Evolutionary conservation across 371 early-diverging fungal species (phyloP), one percentile per base, ranked within the genome.

Genomic region (Mortierella sp.): DNA sequence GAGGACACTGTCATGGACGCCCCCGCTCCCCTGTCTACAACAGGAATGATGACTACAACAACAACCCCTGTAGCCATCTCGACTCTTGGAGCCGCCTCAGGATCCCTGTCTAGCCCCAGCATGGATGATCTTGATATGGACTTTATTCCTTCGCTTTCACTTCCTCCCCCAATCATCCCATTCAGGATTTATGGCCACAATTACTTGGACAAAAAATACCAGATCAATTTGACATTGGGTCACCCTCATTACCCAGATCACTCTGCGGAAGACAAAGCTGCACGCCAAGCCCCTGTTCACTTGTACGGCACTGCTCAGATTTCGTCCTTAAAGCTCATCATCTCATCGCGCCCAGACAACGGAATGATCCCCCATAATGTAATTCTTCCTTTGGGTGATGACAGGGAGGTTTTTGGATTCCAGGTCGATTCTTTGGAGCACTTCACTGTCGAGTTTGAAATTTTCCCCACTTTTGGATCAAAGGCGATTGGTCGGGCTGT

Each of bases 151-250:
- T 79, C 79, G n/a, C 74, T 79, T 10, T 64, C 79, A 5, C 58
- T 77, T 0, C 99, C 99, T 3, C 99, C 99, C 19, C 99, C 99
- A 9, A 95, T 98, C 60, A 94, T 98, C 42, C 98, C 99, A 2
- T 95, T 97, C 88, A 89, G 97, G 26, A 95, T 96, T 61, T 97
- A 97, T 79, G 98, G 98, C n/a, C 97, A 98, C 87, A 96, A 94
- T 73, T 97, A 96, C 70, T 84, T 97, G 15, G 96, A 96, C 74
- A 90, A 93, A 73, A 94, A 95, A 65, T 90, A 89, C 62, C 77
- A 77, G 58, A 47, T 80, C 75, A 75, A 75, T 67, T 13, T 75
- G 45, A 68, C 64, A 15, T 54, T 75, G n/a, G 75, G 75, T 22
- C 77, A 64, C 22, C 77, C 77, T 37, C 67, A 68, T 49, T 76